Conservation (phyloP, 2,329 filamentous ascomycete genomes). For the Colletotrichum salicis region DNA sequence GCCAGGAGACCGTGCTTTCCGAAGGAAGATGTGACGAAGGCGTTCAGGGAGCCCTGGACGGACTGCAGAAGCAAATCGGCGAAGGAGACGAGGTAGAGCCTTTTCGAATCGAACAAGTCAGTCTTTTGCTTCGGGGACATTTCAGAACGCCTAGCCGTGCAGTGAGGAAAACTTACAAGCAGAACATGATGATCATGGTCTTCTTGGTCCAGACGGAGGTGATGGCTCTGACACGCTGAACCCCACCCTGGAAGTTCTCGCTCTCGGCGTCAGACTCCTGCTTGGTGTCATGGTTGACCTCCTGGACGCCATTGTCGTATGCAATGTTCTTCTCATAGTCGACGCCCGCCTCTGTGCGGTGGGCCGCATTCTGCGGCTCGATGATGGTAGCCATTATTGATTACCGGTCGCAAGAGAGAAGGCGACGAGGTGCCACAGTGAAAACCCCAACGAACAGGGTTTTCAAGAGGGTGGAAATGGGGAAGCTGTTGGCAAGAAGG, state of each 20-base stretch:
- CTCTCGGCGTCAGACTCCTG: constrained; percentile 39
- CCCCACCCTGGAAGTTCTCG: constrained; percentile 49
- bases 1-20: constrained; percentile 71
- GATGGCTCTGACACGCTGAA: constrained; percentile 49
- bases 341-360: not conserved
- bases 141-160: not conserved
- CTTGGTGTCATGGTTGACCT: constrained; percentile 14
- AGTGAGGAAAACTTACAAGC: constrained; percentile 45
- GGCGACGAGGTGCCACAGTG: constrained; percentile 13
- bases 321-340: constrained; percentile 30
- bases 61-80: constrained; percentile 48
- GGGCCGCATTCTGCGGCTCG: constrained; percentile 6
- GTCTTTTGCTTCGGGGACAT: not conserved
- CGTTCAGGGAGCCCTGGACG: constrained; percentile 50
- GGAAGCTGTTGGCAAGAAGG: constrained; percentile 11
- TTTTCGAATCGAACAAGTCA: constrained; percentile 31
- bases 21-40: constrained; percentile 70
- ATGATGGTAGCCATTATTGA: constrained; percentile 23
- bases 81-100: constrained; percentile 52
- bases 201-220: constrained; percentile 43
- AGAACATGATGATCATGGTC: constrained; percentile 51
- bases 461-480: not conserved
- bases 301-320: constrained; percentile 21
- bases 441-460: constrained; percentile 12
- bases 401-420: not conserved